Percentiles rank a stretch among this genome's conserved stretches.
Conservation (phyloP, 176 grass and related monocot genomes). For the Musa itinerans region DNA sequence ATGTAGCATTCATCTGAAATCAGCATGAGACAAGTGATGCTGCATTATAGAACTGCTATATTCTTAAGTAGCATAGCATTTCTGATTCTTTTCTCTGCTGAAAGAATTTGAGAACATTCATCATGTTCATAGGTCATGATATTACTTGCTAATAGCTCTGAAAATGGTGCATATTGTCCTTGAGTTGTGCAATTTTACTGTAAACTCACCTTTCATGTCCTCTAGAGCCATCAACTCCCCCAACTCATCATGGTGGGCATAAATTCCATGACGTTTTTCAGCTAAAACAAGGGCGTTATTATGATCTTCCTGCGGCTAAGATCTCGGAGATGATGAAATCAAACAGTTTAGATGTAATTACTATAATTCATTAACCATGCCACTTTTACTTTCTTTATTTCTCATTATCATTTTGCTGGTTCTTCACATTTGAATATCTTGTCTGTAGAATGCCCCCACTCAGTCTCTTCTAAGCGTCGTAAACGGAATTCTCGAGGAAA, state of each 20-base stretch:
- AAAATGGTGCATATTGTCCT: not conserved
- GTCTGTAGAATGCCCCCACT: conserved; percentile 71
- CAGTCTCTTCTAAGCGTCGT: conserved; percentile 87
- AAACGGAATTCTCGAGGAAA: conserved; percentile 96
- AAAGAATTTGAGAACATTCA: not conserved
- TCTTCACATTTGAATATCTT: not conserved
- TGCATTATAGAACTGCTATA: not conserved
- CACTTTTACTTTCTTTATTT: not conserved
- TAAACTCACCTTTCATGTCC: conserved; percentile 17
- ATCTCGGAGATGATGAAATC: conserved; percentile 92
- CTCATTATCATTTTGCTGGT: conserved; percentile 31
- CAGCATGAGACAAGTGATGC: not conserved
- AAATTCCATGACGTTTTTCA: conserved; percentile 67
- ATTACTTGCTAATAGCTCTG: not conserved
- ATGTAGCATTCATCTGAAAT: not conserved
- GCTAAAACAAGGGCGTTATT: conserved; percentile 55
- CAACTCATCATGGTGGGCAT: conserved; percentile 40
- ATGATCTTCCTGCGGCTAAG: conserved; percentile 65
- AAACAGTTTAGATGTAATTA: conserved; percentile 91
- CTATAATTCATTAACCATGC: conserved; percentile 16
- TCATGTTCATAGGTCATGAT: not conserved
- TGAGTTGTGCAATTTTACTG: not conserved
- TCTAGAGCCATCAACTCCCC: conserved; percentile 15
- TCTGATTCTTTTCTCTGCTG: not conserved
- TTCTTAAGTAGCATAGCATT: not conserved